phyloP scores from a whole-genome alignment of 1,139 yeast genomes.

The Yamadazyma pseudoaaseri region DNA sequence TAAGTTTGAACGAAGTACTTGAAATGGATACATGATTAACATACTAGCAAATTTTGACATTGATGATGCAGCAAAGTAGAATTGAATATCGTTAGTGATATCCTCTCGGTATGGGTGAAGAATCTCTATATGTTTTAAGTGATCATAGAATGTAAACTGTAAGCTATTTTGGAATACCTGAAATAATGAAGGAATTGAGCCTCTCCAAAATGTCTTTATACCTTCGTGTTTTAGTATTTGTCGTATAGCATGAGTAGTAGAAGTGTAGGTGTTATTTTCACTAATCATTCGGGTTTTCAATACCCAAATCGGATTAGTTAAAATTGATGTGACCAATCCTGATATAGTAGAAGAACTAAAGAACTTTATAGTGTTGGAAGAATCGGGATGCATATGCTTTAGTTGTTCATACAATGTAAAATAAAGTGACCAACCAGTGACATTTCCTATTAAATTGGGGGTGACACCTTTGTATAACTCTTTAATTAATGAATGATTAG shows the following conservation, averaged over 20 bases:
- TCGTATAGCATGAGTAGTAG: constrained; percentile 54
- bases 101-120: constrained; percentile 10
- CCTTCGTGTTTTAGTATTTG: constrained; percentile 65
- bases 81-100: constrained; percentile 34
- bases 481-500: constrained; percentile 8
- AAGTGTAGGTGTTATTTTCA: constrained; percentile 57
- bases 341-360: constrained; percentile 49
- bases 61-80: constrained; percentile 68
- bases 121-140: constrained; percentile 43
- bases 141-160: constrained; percentile 83
- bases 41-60: constrained; percentile 70
- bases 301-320: constrained; percentile 94
- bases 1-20: constrained; percentile 73
- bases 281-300: constrained; percentile 83
- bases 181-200: constrained; percentile 75
- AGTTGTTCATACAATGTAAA: constrained; percentile 69
- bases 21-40: constrained; percentile 76
- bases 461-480: constrained; percentile 71
- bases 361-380: constrained; percentile 27
- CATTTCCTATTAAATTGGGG: constrained; percentile 80
- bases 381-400: constrained; percentile 28
- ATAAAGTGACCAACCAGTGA: constrained; percentile 86
- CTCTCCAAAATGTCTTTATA: constrained; percentile 71
- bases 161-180: constrained; percentile 88
- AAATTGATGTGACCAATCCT: constrained; percentile 68